Percentiles rank a stretch among this genome's conserved stretches.
These are phyloP conservation scores for Zelonia costaricensis DNA, from an alignment of 208 protist genomes.

Conservation along the genomic window DNA sequence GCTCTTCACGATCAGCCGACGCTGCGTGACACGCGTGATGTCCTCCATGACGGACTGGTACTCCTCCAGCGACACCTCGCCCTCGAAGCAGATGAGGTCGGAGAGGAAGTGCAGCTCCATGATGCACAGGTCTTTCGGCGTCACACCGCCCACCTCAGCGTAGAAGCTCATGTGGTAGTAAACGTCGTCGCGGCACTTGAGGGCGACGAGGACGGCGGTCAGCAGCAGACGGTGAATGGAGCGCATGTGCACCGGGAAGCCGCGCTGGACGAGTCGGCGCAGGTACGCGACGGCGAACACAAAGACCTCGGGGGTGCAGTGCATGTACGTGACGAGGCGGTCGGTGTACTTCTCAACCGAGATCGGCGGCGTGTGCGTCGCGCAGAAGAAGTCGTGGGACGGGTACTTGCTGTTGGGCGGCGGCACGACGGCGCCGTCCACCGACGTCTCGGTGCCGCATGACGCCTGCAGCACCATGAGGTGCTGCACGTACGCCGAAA, in stretches of 20 bases:
- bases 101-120: slow-evolving; percentile 84
- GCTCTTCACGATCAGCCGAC: slow-evolving; percentile 8
- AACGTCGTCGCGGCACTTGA: slow-evolving; percentile 83
- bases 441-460: not conserved
- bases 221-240: slow-evolving; percentile 83
- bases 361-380: slow-evolving; percentile 39
- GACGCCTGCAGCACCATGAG: slow-evolving; percentile 36
- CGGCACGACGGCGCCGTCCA: slow-evolving; percentile 7
- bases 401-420: slow-evolving; percentile 30
- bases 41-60: slow-evolving; percentile 38
- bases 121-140: slow-evolving; percentile 60
- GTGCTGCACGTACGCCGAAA: slow-evolving; percentile 37
- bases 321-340: slow-evolving; percentile 53
- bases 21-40: slow-evolving; percentile 34
- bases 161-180: slow-evolving; percentile 89
- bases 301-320: slow-evolving; percentile 44
- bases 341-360: slow-evolving; percentile 47
- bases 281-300: slow-evolving; percentile 57
- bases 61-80: slow-evolving; percentile 39
- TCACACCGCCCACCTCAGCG: slow-evolving; percentile 79
- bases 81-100: slow-evolving; percentile 54
- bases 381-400: slow-evolving; percentile 51
- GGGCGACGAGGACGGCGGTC: slow-evolving; percentile 64
- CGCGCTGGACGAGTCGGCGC: slow-evolving; percentile 30
- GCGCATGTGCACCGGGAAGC: slow-evolving; percentile 41